Evolutionary conservation across 495 filamentous ascomycete species (phyloP), one percentile per base, ranked within the genome.

Genomic region (Podospora appendiculata): DNA sequence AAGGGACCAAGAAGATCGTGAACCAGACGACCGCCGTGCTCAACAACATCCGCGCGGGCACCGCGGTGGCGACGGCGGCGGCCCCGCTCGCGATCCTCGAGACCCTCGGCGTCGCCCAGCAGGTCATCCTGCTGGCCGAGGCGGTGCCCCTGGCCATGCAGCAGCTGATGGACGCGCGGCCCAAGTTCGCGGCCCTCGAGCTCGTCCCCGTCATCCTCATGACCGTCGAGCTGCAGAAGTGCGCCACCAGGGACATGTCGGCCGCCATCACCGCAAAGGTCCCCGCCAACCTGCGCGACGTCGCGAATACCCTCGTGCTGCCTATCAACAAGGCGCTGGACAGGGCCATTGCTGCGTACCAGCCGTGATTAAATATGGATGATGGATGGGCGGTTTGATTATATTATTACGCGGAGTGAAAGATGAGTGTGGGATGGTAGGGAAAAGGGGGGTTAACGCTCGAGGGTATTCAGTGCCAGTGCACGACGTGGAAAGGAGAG

Each of bases 181-280:
- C 45, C 19, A 62, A 65, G 47, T 73, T 73, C 45, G 63, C 67
- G 45, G 59, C 52, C 43, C 49, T 67, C 19, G 11, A 61, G 6
- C 54, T 71, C 18, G 57, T 48, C 47, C 68, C 70, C 3, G 48
- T 63, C 16, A 65, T 70, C 34, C 54, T 67, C 33, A 18, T 66
- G 8, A 69, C 58, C 55, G 45, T 73, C 34, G 53, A 62, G 36
- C 41, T 58, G 36, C 54, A 70, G 61, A 61, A 70, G 58, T n/a
- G 41, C 7, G 66, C 65, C 4, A 69, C 67, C 7, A 48, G 50
- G 13, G 54, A 65, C 2, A 64, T 70, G 55, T 58, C 59, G 9
- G 59, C 47, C 3, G 63, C 58, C 0, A 61, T 69, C 6, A 45
- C 64, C 0, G 52, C n/a, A 3, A 70, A 72, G 63, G 60, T 73